A percentile compares a stretch with the other conserved stretches of the same genome.
Conservation (phyloP, 177 flowering plant genomes). For the Vitis hybrid region DNA sequence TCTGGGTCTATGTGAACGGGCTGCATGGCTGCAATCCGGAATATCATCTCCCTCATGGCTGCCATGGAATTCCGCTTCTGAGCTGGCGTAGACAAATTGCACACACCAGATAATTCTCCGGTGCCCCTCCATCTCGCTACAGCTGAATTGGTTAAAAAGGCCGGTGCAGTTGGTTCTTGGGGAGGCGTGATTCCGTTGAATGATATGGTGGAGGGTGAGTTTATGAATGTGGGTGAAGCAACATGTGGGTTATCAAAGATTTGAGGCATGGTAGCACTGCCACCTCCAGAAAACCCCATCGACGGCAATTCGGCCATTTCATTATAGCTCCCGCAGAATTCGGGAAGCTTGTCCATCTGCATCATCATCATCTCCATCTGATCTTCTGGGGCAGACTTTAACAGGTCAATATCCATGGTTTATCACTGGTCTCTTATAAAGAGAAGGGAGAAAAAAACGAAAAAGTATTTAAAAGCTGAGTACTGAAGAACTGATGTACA, state of each 20-base stretch:
- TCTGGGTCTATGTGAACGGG: constrained; percentile 91
- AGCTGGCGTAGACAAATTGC: background rate
- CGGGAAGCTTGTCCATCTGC: constrained; percentile 63
- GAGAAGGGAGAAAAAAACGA: background rate
- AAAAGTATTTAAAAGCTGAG: constrained; percentile 4
- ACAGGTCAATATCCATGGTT: constrained; percentile 56
- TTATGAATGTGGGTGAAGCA: constrained; percentile 23
- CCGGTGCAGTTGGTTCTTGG: constrained; percentile 16
- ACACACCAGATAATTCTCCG: constrained; percentile 14
- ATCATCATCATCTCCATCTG: constrained; percentile 73
- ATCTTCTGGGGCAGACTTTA: constrained; percentile 51
- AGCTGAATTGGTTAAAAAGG: background rate
- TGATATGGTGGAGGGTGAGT: constrained; percentile 22
- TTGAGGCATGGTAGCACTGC: constrained; percentile 5
- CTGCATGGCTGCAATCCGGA: constrained; percentile 87
- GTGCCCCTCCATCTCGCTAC: constrained; percentile 16
- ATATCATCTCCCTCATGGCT: constrained; percentile 90
- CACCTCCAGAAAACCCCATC: constrained; percentile 14
- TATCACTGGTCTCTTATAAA: background rate
- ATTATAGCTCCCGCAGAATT: constrained; percentile 28
- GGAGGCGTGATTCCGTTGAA: constrained; percentile 9
- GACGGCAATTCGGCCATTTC: constrained; percentile 24
- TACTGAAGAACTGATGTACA: constrained; percentile 27
- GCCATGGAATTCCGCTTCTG: constrained; percentile 65
- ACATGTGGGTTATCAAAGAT: constrained; percentile 19